Evolutionary conservation across 306 rosid genomes (phyloP), one percentile per base, ranked within the genome.

Genomic region (Corylus avellana): DNA sequence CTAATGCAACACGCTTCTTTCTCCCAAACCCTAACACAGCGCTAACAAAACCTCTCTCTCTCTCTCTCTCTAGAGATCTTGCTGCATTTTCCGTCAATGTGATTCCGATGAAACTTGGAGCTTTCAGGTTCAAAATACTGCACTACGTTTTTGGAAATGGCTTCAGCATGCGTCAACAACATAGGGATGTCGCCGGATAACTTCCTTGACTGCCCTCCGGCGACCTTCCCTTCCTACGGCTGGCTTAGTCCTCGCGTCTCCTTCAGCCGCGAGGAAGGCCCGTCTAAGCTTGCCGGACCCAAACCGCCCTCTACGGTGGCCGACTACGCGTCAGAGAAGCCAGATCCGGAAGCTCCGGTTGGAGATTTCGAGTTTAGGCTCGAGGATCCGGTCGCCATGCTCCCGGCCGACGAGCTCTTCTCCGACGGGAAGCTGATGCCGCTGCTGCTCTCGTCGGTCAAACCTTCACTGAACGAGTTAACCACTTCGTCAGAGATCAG

Each of bases 151-250:
- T 80, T 83, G 74, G 25, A 72, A 25, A 95, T 95, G 98, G 98
- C 98, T 57, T 95, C 98, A 3, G 98, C 98, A 3, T 95, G 98
- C 48, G 89, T 95, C 70, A 95, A 95, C 89, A 92, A 91, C 83
- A 89, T 95, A 46, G 89, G 84, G 14, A 74, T 90, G 78, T 80
- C 97, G 70, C 80, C 96, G 57, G 98, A 93, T 13, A 88, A 79
- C n/a, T 92, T 92, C 68, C 87, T 87, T 13, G 88, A 85, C 81
- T 75, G 85, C n/a, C 25, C 93, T 0, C 82, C 86, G 73, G 79
- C 83, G 14, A 76, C 87, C 11, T 90, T 73, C 66, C 85, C 89
- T 18, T 78, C 92, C 0, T 89, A 91, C 53, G 92, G 91, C 1
- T 95, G 97, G 97, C 84, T 87, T 50, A 80, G 88, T 8, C 92